Base-by-base conservation (phyloP, 352 stramenopile species). In the Phytophthora macrochlamydospora region DNA sequence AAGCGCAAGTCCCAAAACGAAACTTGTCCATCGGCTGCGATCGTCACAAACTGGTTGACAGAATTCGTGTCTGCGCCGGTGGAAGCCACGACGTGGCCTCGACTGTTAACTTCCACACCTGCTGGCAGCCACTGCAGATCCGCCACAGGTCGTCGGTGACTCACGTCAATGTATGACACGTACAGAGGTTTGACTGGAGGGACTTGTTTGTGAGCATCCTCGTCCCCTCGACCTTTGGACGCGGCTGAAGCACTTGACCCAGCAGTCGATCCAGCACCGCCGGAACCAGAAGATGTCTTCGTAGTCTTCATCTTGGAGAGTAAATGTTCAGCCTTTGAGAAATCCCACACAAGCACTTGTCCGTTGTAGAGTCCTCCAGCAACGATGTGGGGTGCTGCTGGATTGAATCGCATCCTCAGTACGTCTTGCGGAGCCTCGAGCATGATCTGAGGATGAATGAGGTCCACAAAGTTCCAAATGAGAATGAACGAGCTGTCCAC, bases 401-500 rank as follows among this genome's bases (percentile, higher is more conserved):
- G 87, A 73, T 98, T 98, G 67, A 97, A 97, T 2, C 87, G 78
- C 70, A 98, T 87, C 38, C 84, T 78, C 37, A 93, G 75, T 8
- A 97, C 88, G 55, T 98, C 93, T 50, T 98, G 91, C 4, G 92
- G 92, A 1, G 89, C 83, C 69, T 98, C 86, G 14, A 98, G 89
- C 77, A 98, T 96, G 53, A 98, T 70, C 69, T 97, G 87, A 12
- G 93, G 94, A 57, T 97, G 90, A 46, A 98, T 98, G n/a, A 98
- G 78, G 59, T 98, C 91, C 4, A 88, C 79, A 63, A 98, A 98
- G 62, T 98, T 97, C 94, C 93, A 98, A 42, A 98, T 80, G 32
- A 98, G 67, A 37, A 98, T 89, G 71, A 92, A 98, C 7, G 92
- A 95, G 43, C 80, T 93, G 58, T 97, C 81, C 13, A 88, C 81